phyloP scores from a whole-genome alignment of 2,329 filamentous ascomycete genomes.

The Phoma sp. region DNA sequence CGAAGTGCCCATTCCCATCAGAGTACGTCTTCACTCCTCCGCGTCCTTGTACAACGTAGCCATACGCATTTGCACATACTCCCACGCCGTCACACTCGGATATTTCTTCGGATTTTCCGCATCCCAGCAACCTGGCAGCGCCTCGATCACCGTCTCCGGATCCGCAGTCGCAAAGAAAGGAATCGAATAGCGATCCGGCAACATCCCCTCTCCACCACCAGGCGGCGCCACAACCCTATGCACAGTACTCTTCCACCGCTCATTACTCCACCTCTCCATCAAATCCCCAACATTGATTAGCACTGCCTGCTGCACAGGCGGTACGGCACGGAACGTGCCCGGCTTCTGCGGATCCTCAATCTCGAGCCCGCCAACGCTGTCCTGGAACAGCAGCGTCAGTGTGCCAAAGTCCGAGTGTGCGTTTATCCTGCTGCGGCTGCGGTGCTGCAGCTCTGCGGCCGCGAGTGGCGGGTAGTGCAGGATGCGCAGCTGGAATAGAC shows the following conservation, averaged over 20 bases:
- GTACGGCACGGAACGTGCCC: slow-evolving; percentile 39
- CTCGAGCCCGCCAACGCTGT: slow-evolving; percentile 50
- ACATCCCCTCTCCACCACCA: slow-evolving; percentile 24
- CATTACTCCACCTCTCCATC: slow-evolving; percentile 50
- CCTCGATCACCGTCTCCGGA: slow-evolving; percentile 48
- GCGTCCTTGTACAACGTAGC: slow-evolving; percentile 21
- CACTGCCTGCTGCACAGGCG: slow-evolving; percentile 40
- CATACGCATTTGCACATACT: slow-evolving; percentile 39
- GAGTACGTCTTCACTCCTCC: background rate
- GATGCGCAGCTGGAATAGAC: slow-evolving; percentile 45
- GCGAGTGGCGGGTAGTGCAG: slow-evolving; percentile 50
- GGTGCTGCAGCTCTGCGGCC: slow-evolving; percentile 27
- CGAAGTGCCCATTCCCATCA: too few species aligned
- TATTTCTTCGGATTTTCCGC: slow-evolving; percentile 46
- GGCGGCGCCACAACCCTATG: slow-evolving; percentile 48
- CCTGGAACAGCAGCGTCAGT: slow-evolving; percentile 53
- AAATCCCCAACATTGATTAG: slow-evolving; percentile 52
- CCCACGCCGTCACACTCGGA: slow-evolving; percentile 48
- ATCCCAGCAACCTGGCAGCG: slow-evolving; percentile 40
- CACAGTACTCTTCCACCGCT: slow-evolving; percentile 46
- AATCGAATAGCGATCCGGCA: slow-evolving; percentile 48
- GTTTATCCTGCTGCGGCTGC: slow-evolving; percentile 43
- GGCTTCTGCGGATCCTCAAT: slow-evolving; percentile 37
- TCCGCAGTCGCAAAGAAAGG: slow-evolving; percentile 51
- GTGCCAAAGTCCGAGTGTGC: slow-evolving; percentile 54